phyloP scores from a whole-genome alignment of 495 filamentous ascomycete species.

The Xylaria scruposa region DNA sequence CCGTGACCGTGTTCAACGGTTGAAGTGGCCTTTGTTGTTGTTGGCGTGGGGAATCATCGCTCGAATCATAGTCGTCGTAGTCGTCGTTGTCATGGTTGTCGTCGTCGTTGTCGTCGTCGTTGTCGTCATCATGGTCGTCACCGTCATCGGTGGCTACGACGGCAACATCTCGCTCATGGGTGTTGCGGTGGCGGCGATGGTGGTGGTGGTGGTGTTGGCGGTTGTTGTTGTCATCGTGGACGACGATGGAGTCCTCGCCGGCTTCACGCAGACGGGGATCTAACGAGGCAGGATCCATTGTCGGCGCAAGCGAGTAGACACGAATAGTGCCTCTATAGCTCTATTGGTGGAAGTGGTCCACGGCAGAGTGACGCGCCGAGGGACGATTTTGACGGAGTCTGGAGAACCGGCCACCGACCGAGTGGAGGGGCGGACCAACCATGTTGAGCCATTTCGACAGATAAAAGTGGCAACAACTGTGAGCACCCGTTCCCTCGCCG shows the following conservation, averaged over 20 bases:
- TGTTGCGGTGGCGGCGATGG: not conserved
- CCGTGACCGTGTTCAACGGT: not conserved
- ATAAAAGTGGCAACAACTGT: not conserved
- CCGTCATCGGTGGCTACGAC: not conserved
- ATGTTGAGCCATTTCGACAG: not conserved
- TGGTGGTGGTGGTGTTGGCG: not conserved
- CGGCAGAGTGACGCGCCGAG: conserved; percentile 18
- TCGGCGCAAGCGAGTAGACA: conserved; percentile 8
- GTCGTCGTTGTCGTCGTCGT: not conserved
- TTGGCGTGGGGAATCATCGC: conserved; percentile 19
- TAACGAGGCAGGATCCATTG: conserved; percentile 38
- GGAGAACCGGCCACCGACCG: conserved; percentile 25
- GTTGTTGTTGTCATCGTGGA: conserved; percentile 30
- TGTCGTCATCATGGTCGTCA: not conserved
- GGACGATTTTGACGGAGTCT: conserved; percentile 18
- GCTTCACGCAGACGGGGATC: conserved; percentile 38
- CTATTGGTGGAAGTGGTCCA: conserved; percentile 12
- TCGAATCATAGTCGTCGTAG: conserved; percentile 1
- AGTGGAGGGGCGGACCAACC: not conserved
- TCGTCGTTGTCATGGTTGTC: not conserved
- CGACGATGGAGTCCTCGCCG: conserved; percentile 38
- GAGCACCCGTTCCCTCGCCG: not conserved
- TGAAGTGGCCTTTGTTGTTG: conserved; percentile 24
- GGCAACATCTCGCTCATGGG: conserved; percentile 19
- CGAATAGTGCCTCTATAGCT: conserved; percentile 7